phyloP scores from a whole-genome alignment of 164 flowering plant genomes.

The Magnolia kwangsiensis region DNA sequence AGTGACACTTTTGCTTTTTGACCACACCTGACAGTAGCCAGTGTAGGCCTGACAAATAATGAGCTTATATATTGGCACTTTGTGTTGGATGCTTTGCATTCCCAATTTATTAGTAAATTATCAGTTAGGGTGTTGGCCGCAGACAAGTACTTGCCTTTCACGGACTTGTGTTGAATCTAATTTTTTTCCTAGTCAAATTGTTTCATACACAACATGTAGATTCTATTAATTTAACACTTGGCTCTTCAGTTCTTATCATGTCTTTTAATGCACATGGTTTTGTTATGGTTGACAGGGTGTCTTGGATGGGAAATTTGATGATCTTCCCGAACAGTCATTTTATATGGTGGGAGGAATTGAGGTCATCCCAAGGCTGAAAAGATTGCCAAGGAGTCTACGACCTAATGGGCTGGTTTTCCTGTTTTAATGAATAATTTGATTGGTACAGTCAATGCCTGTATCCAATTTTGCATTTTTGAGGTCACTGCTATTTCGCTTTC shows the following conservation, averaged over 20 bases:
- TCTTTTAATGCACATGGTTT: neutral
- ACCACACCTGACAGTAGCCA: too few relatives aligned
- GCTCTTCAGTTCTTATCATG: neutral
- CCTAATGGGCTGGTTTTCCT: constrained; percentile 25
- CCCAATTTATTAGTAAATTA: too few relatives aligned
- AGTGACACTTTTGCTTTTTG: too few relatives aligned
- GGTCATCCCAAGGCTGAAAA: constrained; percentile 92
- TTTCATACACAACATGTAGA: too few relatives aligned
- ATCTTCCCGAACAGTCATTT: constrained; percentile 87
- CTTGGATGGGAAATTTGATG: constrained; percentile 94
- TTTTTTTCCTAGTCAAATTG: too few relatives aligned
- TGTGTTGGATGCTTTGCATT: too few relatives aligned
- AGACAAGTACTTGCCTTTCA: too few relatives aligned
- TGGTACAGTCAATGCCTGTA: constrained; percentile 36
- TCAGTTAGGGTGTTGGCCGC: too few relatives aligned
- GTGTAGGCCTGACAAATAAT: too few relatives aligned
- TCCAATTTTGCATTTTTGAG: constrained; percentile 35
- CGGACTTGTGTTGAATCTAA: too few relatives aligned
- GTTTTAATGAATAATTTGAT: constrained; percentile 42
- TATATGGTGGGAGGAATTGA: constrained; percentile 99
- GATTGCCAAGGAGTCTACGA: constrained; percentile 81
- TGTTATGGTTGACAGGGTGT: constrained; percentile 54
- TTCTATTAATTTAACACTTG: neutral
- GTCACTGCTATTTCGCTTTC: constrained; percentile 18
- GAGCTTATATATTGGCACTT: too few relatives aligned